A percentile compares a stretch with the other conserved stretches of the same genome.
Evolutionary conservation across 768 basidiomycete species (phyloP).

Genomic region (Rhodotorula toruloides): DNA sequence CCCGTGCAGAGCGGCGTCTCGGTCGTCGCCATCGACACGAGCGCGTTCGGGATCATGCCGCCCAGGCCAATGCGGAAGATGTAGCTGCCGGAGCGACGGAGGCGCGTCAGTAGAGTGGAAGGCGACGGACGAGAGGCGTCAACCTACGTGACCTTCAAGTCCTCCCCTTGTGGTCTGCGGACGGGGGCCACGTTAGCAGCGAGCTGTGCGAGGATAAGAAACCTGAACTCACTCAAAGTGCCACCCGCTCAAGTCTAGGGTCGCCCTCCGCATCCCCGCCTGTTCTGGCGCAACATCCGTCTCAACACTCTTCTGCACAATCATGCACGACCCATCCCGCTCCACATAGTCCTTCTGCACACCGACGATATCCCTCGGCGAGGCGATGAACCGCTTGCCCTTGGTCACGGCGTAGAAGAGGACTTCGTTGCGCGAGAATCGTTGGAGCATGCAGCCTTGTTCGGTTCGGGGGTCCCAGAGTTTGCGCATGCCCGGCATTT

Average conservation of each 20-base stretch:
- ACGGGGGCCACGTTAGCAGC: neutral
- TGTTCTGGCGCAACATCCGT: conserved; percentile 6
- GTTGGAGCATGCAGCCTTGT: conserved; percentile 8
- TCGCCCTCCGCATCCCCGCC: conserved; percentile 12
- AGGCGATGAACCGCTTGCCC: conserved; percentile 22
- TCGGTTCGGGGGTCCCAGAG: conserved; percentile 26
- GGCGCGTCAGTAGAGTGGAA: neutral
- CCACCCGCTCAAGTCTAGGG: conserved; percentile 24
- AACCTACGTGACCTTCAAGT: conserved; percentile 21
- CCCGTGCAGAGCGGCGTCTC: conserved; percentile 20
- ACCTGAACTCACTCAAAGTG: conserved; percentile 5
- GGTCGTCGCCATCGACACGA: conserved; percentile 12
- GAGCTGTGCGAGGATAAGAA: too few relatives aligned
- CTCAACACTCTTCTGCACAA: conserved; percentile 24
- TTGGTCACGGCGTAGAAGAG: conserved; percentile 27
- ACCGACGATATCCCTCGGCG: conserved; percentile 26
- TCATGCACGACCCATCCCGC: conserved; percentile 8
- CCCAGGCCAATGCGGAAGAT: conserved; percentile 17
- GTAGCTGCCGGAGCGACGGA: conserved; percentile 1
- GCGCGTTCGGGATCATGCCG: conserved; percentile 5
- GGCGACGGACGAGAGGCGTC: neutral
- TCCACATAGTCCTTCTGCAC: conserved; percentile 25
- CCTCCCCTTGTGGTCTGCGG: conserved; percentile 24
- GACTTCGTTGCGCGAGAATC: conserved; percentile 10
- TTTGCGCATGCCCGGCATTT: conserved; percentile 23